A percentile compares a stretch with the other conserved stretches of the same genome.
phyloP scores from a whole-genome alignment of 345 rosid species.

The Arabidopsis thaliana region DNA sequence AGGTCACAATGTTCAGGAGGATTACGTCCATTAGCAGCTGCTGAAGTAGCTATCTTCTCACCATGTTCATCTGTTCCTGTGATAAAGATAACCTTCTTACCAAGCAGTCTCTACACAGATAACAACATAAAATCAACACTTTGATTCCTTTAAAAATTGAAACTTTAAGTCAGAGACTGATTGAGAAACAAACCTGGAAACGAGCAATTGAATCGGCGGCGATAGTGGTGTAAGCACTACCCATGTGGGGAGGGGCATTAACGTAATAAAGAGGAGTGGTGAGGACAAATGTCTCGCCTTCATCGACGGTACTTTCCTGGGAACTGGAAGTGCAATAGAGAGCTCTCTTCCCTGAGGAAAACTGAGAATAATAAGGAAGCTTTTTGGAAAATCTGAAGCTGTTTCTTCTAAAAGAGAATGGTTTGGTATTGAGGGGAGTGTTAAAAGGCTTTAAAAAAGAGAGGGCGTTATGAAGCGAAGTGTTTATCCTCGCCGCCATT shows the following conservation, averaged over 20 bases:
- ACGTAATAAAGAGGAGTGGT: conserved; percentile 98
- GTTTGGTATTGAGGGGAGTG: conserved; percentile 44
- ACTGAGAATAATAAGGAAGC: conserved; percentile 13
- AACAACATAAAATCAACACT: neutral
- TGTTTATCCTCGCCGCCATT: conserved; percentile 77
- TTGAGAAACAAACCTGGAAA: conserved; percentile 67
- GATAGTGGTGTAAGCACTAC: conserved; percentile 96
- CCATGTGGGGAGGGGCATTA: conserved; percentile 99
- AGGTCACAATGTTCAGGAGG: conserved; percentile 88
- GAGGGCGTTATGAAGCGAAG: conserved; percentile 61
- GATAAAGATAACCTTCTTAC: conserved; percentile 79
- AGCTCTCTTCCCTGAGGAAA: conserved; percentile 45
- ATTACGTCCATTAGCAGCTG: conserved; percentile 64
- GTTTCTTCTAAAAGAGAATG: conserved; percentile 50
- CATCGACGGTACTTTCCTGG: conserved; percentile 18
- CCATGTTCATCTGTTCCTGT: conserved; percentile 98
- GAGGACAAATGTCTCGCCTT: conserved; percentile 61
- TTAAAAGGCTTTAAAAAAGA: conserved; percentile 56
- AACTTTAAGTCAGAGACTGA: conserved; percentile 15
- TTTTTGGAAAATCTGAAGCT: conserved; percentile 53
- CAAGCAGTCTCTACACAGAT: conserved; percentile 77
- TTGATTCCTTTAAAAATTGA: neutral
- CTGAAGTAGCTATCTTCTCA: conserved; percentile 91
- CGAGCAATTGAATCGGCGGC: conserved; percentile 96
- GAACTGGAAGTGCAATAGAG: conserved; percentile 52